Evolutionary conservation across 208 protist species (phyloP).

Genomic region (Polymyxa betae): DNA sequence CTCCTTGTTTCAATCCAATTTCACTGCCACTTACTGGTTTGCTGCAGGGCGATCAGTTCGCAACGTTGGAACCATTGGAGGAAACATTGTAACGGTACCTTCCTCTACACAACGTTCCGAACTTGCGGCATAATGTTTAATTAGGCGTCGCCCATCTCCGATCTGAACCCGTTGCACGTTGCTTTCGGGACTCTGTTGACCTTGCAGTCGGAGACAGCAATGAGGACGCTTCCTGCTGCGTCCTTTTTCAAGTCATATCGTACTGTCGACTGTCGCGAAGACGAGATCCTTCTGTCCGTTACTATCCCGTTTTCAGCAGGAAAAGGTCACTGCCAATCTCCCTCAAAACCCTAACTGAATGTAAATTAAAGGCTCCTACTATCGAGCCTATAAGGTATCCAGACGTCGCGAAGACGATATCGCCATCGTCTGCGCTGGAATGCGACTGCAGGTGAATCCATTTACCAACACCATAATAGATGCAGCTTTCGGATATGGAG

Average conservation of each 20-base stretch:
- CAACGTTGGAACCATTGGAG: constrained; percentile 18
- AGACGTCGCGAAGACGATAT: constrained; percentile 83
- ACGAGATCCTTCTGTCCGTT: constrained; percentile 72
- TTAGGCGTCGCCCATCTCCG: constrained; percentile 77
- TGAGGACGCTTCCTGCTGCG: background rate
- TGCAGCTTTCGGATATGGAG: constrained; percentile 68
- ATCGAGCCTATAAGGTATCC: constrained; percentile 78
- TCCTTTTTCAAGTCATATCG: constrained; percentile 72
- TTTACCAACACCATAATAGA: constrained; percentile 58
- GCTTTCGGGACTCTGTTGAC: constrained; percentile 5
- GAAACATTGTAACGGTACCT: background rate
- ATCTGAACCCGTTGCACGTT: constrained; percentile 77
- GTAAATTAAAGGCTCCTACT: constrained; percentile 68
- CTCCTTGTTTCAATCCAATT: background rate
- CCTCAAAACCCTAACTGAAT: constrained; percentile 55
- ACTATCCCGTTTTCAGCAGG: constrained; percentile 34
- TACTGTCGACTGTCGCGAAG: constrained; percentile 66
- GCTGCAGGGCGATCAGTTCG: background rate
- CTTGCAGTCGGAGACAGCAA: constrained; percentile 49
- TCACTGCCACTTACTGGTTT: background rate
- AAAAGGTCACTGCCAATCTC: background rate
- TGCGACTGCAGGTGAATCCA: constrained; percentile 63
- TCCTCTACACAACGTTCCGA: background rate
- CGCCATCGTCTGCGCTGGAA: constrained; percentile 77
- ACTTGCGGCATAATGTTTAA: background rate